phyloP scores from a whole-genome alignment of 164 flowering plant genomes.

The Vitis rotundifolia region DNA sequence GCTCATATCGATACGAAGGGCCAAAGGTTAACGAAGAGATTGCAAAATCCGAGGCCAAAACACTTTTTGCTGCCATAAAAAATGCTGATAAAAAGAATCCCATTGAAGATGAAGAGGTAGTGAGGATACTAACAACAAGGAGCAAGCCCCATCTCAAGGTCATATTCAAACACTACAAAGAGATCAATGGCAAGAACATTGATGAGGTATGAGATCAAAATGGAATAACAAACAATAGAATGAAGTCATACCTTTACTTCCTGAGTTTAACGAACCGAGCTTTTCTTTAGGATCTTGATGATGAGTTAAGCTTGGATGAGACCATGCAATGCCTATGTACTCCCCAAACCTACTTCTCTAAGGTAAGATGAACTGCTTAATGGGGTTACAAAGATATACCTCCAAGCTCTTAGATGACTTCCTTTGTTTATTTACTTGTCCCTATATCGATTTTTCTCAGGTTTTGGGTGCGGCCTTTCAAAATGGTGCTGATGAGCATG shows the following conservation, averaged over 20 bases:
- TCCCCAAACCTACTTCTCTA: constrained; percentile 56
- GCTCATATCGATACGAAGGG: constrained; percentile 79
- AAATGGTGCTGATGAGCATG: constrained; percentile 41
- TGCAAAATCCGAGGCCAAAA: constrained; percentile 71
- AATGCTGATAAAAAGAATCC: constrained; percentile 25
- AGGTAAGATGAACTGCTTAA: constrained; percentile 34
- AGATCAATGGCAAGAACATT: constrained; percentile 35
- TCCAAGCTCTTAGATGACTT: background rate
- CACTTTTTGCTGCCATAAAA: constrained; percentile 38
- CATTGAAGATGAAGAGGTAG: constrained; percentile 52
- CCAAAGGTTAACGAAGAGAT: constrained; percentile 44
- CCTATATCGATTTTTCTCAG: constrained; percentile 26
- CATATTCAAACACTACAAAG: constrained; percentile 48
- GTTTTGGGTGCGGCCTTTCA: constrained; percentile 44
- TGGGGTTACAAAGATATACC: background rate
- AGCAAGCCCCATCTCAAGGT: constrained; percentile 64
- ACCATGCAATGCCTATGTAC: constrained; percentile 51
- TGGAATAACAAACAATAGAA: background rate
- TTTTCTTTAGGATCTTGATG: constrained; percentile 50
- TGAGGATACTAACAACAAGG: constrained; percentile 66
- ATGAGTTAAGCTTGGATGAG: constrained; percentile 30
- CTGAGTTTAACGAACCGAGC: background rate
- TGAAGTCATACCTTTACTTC: background rate
- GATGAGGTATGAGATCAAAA: constrained; percentile 36
- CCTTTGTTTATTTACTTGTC: background rate